Conservation (phyloP, 164 flowering plant species). For the Berberis vulgaris region DNA sequence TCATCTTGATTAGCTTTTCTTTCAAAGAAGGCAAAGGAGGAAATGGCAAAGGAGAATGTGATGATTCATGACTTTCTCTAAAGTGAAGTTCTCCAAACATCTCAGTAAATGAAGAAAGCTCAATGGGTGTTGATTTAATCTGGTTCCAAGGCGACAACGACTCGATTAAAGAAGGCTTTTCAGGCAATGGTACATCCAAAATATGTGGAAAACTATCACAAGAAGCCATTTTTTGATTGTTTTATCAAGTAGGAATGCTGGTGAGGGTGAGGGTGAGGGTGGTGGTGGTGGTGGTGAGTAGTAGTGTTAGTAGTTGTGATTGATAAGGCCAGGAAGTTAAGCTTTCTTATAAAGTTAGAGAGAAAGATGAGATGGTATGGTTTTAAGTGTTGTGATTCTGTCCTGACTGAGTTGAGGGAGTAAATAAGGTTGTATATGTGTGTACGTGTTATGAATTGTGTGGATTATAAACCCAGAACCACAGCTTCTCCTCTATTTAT, state of each 20-base stretch:
- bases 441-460: too few relatives aligned
- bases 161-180: slow-evolving; percentile 44
- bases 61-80: slow-evolving; percentile 24
- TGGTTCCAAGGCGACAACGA: slow-evolving; percentile 52
- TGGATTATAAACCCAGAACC: too few relatives aligned
- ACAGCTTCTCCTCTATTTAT: too few relatives aligned
- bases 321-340: not conserved
- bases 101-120: slow-evolving; percentile 30
- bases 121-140: slow-evolving; percentile 26
- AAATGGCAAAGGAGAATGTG: not conserved
- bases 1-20: not conserved
- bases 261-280: not conserved
- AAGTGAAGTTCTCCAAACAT: slow-evolving; percentile 73
- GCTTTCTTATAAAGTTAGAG: not conserved
- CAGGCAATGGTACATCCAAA: slow-evolving; percentile 51
- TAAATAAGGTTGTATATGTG: too few relatives aligned
- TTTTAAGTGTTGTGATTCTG: too few relatives aligned
- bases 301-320: not conserved
- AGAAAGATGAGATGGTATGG: not conserved
- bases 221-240: slow-evolving; percentile 43
- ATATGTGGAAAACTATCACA: slow-evolving; percentile 61
- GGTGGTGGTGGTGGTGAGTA: not conserved
- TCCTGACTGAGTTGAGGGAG: too few relatives aligned
- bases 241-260: not conserved
- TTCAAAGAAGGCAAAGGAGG: not conserved